Evolutionary conservation across 106 monocot species (phyloP).

Genomic region (Xerophyta viscosa): DNA sequence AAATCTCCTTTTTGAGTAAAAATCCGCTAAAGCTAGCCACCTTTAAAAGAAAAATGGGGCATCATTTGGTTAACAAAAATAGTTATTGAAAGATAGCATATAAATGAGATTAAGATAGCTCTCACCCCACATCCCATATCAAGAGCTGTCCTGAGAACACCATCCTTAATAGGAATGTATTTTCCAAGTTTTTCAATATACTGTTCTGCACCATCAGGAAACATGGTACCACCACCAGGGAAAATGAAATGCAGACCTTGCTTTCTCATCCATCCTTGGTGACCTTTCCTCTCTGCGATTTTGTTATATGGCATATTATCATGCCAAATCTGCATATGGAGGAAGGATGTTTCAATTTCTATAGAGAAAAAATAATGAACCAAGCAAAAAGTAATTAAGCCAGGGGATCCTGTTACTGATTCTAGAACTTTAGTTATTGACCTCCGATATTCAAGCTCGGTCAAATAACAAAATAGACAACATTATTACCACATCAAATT

Average conservation of each 20-base stretch:
- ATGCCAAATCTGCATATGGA: conserved; percentile 86
- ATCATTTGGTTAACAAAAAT: no score
- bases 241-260: conserved; percentile 79
- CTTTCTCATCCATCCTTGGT: conserved; percentile 94
- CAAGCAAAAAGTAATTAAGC: no score
- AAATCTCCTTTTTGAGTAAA: conserved; percentile 69
- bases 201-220: conserved; percentile 79
- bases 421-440: no score
- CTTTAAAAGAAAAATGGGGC: conserved; percentile 38
- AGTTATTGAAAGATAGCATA: no score
- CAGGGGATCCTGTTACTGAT: no score
- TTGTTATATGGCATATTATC: conserved; percentile 91
- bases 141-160: conserved; percentile 70
- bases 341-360: no score
- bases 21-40: conserved; percentile 97
- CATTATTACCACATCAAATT: no score
- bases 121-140: conserved; percentile 99
- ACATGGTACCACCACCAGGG: conserved; percentile 97
- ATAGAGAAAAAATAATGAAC: no score
- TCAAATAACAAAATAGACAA: no score
- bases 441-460: no score
- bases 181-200: conserved; percentile 81
- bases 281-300: conserved; percentile 93
- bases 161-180: conserved; percentile 58
- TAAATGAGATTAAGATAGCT: no score